Evolutionary conservation across 768 basidiomycete species (phyloP).

Genomic region (Suillus bovinus): DNA sequence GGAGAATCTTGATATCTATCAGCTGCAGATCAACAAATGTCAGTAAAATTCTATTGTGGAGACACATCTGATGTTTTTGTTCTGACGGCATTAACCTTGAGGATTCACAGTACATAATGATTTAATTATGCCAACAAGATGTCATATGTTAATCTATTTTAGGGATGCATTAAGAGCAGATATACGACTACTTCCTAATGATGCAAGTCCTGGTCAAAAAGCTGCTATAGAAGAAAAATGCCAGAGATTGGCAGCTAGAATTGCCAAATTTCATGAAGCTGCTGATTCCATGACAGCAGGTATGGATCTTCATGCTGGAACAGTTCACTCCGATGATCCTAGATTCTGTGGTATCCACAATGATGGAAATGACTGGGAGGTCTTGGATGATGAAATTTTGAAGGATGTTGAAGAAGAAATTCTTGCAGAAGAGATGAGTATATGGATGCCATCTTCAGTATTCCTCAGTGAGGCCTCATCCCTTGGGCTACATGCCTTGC

Average conservation of each 20-base stretch:
- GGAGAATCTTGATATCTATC: conserved; percentile 8
- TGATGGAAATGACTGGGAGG: background rate
- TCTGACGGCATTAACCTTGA: conserved; percentile 3
- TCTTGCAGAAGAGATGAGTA: too few relatives aligned
- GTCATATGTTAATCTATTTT: too few relatives aligned
- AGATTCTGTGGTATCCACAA: background rate
- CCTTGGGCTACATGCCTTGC: too few relatives aligned
- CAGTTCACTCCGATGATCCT: background rate
- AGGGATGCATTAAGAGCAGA: too few relatives aligned
- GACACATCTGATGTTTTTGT: background rate
- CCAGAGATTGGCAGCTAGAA: background rate
- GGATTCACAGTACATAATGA: too few relatives aligned
- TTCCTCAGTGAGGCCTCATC: too few relatives aligned
- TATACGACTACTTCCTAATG: too few relatives aligned
- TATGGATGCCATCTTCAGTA: too few relatives aligned
- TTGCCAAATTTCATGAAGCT: background rate
- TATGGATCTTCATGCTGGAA: background rate
- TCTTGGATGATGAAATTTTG: background rate
- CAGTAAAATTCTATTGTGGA: too few relatives aligned
- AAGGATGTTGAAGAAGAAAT: too few relatives aligned
- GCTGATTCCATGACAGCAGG: background rate
- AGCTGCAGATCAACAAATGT: conserved; percentile 11
- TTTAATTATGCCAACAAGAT: too few relatives aligned
- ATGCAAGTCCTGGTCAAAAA: background rate
- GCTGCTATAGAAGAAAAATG: background rate